These are phyloP conservation scores for Fraxinus angustifolia DNA, from an alignment of 305 asterid genomes.

Conservation along the genomic window DNA sequence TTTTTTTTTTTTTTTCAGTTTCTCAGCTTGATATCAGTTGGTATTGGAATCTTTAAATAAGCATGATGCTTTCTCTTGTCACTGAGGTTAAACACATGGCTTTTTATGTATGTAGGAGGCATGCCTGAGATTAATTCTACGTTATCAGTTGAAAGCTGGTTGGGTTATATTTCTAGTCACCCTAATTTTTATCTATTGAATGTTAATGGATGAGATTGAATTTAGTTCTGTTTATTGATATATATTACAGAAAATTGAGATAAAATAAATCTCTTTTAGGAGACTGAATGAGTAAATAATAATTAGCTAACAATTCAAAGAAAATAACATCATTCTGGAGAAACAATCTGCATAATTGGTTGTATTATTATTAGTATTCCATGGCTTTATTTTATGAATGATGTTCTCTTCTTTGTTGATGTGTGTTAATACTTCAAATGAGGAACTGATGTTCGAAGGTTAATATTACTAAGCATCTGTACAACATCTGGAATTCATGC, in stretches of 20 bases:
- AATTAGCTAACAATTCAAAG: not conserved
- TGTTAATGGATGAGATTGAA: not conserved
- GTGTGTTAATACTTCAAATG: not conserved
- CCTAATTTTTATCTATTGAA: not conserved
- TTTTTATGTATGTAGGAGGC: not conserved
- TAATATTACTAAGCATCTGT: not conserved
- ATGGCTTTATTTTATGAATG: not conserved
- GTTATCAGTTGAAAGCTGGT: not conserved
- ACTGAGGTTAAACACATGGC: not conserved
- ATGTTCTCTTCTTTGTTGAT: constrained; percentile 12
- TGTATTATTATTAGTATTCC: not conserved
- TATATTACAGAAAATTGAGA: not conserved
- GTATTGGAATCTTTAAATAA: not conserved
- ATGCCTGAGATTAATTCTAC: not conserved
- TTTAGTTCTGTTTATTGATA: not conserved
- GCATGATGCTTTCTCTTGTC: not conserved
- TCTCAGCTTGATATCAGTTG: not conserved
- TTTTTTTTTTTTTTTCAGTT: not conserved
- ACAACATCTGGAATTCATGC: constrained; percentile 5
- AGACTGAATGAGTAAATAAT: not conserved
- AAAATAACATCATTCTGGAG: not conserved
- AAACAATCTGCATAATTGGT: not conserved
- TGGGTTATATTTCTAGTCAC: not conserved
- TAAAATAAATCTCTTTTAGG: not conserved
- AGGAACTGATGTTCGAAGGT: not conserved